Evolutionary conservation across 257 asterid species (phyloP).

Genomic region (Striga asiatica): DNA sequence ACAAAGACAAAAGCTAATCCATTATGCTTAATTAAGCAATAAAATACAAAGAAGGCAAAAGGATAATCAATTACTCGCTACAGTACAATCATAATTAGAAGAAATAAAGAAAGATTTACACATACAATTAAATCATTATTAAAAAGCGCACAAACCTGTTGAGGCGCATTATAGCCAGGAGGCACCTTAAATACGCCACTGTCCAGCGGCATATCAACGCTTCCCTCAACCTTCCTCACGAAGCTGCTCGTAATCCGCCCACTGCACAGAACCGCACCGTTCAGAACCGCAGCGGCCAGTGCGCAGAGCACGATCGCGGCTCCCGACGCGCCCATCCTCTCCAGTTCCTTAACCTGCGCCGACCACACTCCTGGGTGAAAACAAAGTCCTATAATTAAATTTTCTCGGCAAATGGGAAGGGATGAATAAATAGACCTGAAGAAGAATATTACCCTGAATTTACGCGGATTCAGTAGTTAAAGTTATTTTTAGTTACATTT

Average conservation of each 20-base stretch:
- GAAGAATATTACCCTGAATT: not conserved
- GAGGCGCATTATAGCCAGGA: constrained; percentile 85
- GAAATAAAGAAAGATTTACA: not conserved
- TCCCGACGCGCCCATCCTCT: constrained; percentile 20
- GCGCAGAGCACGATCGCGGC: constrained; percentile 6
- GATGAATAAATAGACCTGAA: too few species aligned
- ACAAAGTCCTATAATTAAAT: not conserved
- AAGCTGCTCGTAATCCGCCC: constrained; percentile 65
- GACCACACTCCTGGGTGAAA: constrained; percentile 2
- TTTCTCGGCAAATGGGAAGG: not conserved
- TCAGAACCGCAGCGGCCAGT: constrained; percentile 28
- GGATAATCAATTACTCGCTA: too few species aligned
- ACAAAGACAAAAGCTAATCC: too few species aligned
- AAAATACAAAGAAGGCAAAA: too few species aligned
- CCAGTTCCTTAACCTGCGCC: constrained; percentile 11
- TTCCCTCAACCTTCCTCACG: constrained; percentile 41
- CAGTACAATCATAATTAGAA: too few species aligned
- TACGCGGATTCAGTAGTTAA: too few species aligned
- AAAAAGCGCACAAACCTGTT: constrained; percentile 40
- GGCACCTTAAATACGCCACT: constrained; percentile 77
- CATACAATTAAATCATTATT: not conserved
- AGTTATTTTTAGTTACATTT: too few species aligned
- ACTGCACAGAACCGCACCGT: constrained; percentile 40
- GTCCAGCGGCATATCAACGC: constrained; percentile 62
- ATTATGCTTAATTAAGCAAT: too few species aligned